Percentiles rank a stretch among this genome's conserved stretches.
These are phyloP conservation scores for Nitzschia putrida DNA, from an alignment of 108 stramenopile genomes.

Conservation along the genomic window DNA sequence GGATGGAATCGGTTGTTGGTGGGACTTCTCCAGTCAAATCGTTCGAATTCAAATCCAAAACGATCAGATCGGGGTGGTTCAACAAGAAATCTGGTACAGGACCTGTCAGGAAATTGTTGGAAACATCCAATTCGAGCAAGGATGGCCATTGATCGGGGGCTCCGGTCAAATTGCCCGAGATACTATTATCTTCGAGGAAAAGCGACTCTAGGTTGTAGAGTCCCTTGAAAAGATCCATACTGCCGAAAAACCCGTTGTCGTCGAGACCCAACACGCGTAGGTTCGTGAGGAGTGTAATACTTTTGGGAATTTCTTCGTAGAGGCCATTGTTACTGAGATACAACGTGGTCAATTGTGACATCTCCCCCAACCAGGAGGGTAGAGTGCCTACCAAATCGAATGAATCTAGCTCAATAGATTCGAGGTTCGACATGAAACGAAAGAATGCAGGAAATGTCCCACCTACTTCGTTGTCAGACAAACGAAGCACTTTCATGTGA, in stretches of 20 bases:
- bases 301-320: slow-evolving; percentile 23
- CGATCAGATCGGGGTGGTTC: slow-evolving; percentile 4
- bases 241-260: slow-evolving; percentile 14
- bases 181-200: slow-evolving; percentile 27
- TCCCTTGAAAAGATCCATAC: slow-evolving; percentile 7
- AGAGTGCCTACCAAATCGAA: slow-evolving; percentile 25
- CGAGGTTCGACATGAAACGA: slow-evolving; percentile 8
- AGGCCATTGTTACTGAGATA: slow-evolving; percentile 27
- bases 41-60: slow-evolving; percentile 4
- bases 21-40: slow-evolving; percentile 3
- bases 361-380: slow-evolving; percentile 16
- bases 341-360: slow-evolving; percentile 27
- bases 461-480: slow-evolving; percentile 26
- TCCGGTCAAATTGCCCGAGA: slow-evolving; percentile 8
- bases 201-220: slow-evolving; percentile 24
- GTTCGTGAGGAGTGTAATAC: slow-evolving; percentile 11
- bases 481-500: slow-evolving; percentile 18
- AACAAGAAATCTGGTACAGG: slow-evolving; percentile 1
- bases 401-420: slow-evolving; percentile 4
- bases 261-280: slow-evolving; percentile 28
- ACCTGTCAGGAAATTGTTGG: slow-evolving; percentile 4
- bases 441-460: slow-evolving; percentile 12
- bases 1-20: neutral
- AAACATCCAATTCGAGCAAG: slow-evolving; percentile 15
- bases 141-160: neutral